Base-by-base conservation (phyloP, 2,329 filamentous ascomycete species). In the Fusarium coicis region DNA sequence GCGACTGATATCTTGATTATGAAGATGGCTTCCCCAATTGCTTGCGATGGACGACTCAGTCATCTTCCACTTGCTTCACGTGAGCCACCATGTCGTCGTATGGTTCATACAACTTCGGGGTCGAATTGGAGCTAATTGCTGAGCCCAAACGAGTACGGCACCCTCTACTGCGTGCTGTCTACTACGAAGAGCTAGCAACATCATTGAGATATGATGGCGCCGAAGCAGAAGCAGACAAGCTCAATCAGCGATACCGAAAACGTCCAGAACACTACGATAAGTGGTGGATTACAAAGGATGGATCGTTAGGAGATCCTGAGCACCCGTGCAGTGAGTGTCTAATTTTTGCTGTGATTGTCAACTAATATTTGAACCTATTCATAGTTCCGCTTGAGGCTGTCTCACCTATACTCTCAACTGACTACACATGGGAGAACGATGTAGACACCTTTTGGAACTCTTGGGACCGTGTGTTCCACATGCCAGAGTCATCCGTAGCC, bases 181-280 rank as follows among this genome's bases (percentile, higher is more conserved):
- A 40, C 34, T 54, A 54, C 1, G 50, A 54, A 6, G 50, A 54
- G 9, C 4, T 54, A 23, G 50, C 50, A 21, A 54, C 50, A 14
- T 54, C 50, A 2, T n/a, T 54, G 34, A 54, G 50, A 54, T 54
- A 40, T 28, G 50, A 54, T 18, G 23, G 50, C 14, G 34, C 50
- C 7, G 15, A 39, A 14, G 50, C 50, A 18, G 50, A 39, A 54
- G 50, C 50, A 40, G 50, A 54, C 19, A 54, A 54, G 14, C 50
- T 54, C 10, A 28, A 54, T 3, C 50, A 54, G 15, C 34, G 34
- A 14, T 54, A 54, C 7, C 50, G 50, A 14, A 54, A 54, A 18
- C 50, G 50, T n/a, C 50, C 50, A 54, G 50, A 54, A 16, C 50
- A 54, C 34, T 54, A 54, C 15, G 5, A 54, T 40, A 54, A 54